Percentiles rank a stretch among this genome's conserved stretches.
These are phyloP conservation scores for Carex myosuroides DNA, from an alignment of 176 grass and related monocot genomes.

Conservation along the genomic window DNA sequence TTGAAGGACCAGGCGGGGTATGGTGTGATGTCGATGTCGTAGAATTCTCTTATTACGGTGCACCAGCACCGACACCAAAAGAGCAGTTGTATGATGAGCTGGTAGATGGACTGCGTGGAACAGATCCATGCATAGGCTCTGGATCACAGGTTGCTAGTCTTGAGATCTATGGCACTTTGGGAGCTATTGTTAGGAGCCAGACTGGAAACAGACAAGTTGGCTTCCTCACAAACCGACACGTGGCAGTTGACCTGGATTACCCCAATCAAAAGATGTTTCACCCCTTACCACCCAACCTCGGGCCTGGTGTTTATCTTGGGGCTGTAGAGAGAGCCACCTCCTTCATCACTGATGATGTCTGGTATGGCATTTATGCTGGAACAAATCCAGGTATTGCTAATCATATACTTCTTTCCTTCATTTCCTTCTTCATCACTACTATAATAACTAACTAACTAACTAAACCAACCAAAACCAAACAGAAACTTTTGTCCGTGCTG, in stretches of 20 bases:
- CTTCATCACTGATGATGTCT: constrained; percentile 99
- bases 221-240: constrained; percentile 89
- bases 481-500: constrained; percentile 86
- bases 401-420: no score
- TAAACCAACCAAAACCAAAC: no score
- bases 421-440: no score
- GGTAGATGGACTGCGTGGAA: constrained; percentile 85
- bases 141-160: constrained; percentile 98
- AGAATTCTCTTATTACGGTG: constrained; percentile 98
- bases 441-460: no score
- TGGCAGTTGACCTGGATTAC: constrained; percentile 92
- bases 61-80: constrained; percentile 83
- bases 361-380: constrained; percentile 89
- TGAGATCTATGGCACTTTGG: constrained; percentile 90
- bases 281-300: constrained; percentile 94
- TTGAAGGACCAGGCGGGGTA: constrained; percentile 90
- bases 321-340: constrained; percentile 91
- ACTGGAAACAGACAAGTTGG: constrained; percentile 93
- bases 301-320: constrained; percentile 92
- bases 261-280: constrained; percentile 99
- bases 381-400: constrained; percentile 63
- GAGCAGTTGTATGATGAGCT: constrained; percentile 92
- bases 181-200: constrained; percentile 89
- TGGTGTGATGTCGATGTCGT: constrained; percentile 99
- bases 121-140: constrained; percentile 78